phyloP scores from a whole-genome alignment of 345 rosid species.

The Citrus australasica region DNA sequence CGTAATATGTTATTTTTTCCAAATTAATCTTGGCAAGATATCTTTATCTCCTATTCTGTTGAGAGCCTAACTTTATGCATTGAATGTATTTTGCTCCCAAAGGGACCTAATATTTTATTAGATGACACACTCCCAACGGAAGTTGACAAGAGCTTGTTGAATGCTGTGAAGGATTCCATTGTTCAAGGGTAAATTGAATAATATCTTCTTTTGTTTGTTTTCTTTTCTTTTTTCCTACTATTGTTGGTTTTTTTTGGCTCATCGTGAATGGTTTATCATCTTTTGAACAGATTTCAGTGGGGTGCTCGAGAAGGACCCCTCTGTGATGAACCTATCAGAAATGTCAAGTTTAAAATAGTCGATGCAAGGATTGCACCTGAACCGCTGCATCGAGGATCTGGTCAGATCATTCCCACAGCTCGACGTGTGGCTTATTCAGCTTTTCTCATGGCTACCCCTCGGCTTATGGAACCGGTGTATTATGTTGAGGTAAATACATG shows the following conservation, averaged over 20 bases:
- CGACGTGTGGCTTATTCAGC: conserved; percentile 93
- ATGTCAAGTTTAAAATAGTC: conserved; percentile 93
- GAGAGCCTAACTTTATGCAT: not conserved
- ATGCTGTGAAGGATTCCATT: conserved; percentile 87
- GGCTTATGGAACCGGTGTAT: conserved; percentile 99
- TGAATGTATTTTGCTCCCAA: conserved; percentile 10
- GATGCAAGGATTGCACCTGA: conserved; percentile 94
- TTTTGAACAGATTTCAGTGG: conserved; percentile 82
- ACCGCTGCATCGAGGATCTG: conserved; percentile 91
- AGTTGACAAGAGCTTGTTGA: conserved; percentile 82
- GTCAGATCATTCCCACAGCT: conserved; percentile 98
- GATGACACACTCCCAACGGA: conserved; percentile 96
- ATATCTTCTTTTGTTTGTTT: not conserved
- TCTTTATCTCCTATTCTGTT: not conserved
- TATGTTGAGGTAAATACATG: conserved; percentile 75
- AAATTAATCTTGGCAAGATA: not conserved
- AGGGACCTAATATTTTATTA: conserved; percentile 91
- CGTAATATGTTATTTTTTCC: conserved; percentile 6
- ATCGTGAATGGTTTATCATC: conserved; percentile 10
- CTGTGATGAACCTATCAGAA: conserved; percentile 97
- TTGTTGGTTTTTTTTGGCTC: conserved; percentile 1
- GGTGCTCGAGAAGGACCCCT: conserved; percentile 99
- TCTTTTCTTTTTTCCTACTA: not conserved
- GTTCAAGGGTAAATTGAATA: conserved; percentile 74
- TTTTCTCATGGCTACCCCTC: conserved; percentile 94